A percentile compares a stretch with the other conserved stretches of the same genome.
Conservation (phyloP, 345 rosid genomes). For the Toxicodendron radicans region DNA sequence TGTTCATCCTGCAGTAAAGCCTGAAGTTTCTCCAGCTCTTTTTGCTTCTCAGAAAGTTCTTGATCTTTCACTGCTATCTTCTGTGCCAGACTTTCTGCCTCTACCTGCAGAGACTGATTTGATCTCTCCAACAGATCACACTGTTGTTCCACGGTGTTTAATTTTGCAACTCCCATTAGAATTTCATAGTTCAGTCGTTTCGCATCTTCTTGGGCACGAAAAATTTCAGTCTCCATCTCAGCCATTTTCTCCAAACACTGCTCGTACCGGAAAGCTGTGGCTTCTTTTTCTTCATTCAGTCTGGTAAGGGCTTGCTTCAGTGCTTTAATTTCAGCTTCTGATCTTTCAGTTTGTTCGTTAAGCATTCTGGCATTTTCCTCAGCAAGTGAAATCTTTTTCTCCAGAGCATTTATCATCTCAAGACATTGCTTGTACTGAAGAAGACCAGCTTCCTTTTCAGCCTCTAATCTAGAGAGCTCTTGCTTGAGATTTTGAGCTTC, state of each 20-base stretch:
- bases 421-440: slow-evolving; percentile 59
- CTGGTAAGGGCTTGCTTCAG: slow-evolving; percentile 55
- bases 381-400: slow-evolving; percentile 56
- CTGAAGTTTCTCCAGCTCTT: slow-evolving; percentile 58
- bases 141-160: slow-evolving; percentile 60
- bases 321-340: slow-evolving; percentile 60
- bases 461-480: slow-evolving; percentile 52
- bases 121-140: slow-evolving; percentile 57
- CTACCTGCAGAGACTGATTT: slow-evolving; percentile 63
- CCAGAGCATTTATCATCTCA: slow-evolving; percentile 60
- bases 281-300: slow-evolving; percentile 67
- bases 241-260: slow-evolving; percentile 68
- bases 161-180: slow-evolving; percentile 47
- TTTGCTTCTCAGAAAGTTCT: slow-evolving; percentile 68
- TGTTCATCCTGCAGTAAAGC: slow-evolving; percentile 58
- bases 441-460: slow-evolving; percentile 67
- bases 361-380: slow-evolving; percentile 57
- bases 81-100: slow-evolving; percentile 58
- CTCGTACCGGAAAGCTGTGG: slow-evolving; percentile 46
- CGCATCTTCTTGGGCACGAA: slow-evolving; percentile 51
- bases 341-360: slow-evolving; percentile 47
- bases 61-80: slow-evolving; percentile 64
- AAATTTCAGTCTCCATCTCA: slow-evolving; percentile 61
- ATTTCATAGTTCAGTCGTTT: slow-evolving; percentile 59
- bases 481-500: slow-evolving; percentile 57